phyloP scores from a whole-genome alignment of 148 eudicot genomes.

The Oxyria digyna region DNA sequence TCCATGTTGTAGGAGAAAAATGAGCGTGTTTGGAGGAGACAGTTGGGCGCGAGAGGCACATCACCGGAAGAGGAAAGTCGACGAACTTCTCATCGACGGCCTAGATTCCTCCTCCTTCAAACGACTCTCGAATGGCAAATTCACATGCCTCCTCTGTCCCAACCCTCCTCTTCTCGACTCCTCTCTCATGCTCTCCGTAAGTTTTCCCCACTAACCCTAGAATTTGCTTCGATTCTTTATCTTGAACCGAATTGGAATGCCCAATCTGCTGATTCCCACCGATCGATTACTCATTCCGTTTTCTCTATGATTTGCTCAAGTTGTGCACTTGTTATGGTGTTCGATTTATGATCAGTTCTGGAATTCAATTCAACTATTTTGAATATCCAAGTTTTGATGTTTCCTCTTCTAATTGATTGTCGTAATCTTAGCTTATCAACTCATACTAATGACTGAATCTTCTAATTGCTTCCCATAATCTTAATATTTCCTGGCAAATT shows the following conservation, averaged over 20 bases:
- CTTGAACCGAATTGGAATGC: background rate
- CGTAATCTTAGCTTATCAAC: background rate
- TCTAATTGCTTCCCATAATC: background rate
- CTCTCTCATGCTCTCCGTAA: slow-evolving; percentile 46
- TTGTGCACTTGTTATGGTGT: background rate
- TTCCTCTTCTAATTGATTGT: background rate
- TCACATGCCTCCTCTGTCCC: slow-evolving; percentile 46
- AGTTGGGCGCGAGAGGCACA: slow-evolving; percentile 56
- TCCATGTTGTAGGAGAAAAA: background rate
- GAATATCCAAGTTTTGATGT: background rate
- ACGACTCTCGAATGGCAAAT: slow-evolving; percentile 46
- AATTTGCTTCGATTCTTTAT: no score
- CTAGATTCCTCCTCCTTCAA: slow-evolving; percentile 30
- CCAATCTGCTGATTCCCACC: background rate
- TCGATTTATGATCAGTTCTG: background rate
- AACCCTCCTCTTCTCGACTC: slow-evolving; percentile 43
- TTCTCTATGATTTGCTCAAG: background rate
- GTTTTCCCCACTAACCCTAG: background rate
- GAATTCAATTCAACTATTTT: background rate
- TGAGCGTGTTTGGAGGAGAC: slow-evolving; percentile 61
- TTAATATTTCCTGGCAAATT: background rate
- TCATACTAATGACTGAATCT: background rate
- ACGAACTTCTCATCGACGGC: slow-evolving; percentile 31
- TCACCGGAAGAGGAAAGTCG: slow-evolving; percentile 41
- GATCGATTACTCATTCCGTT: background rate